Percentiles rank a stretch among this genome's conserved stretches.
These are phyloP conservation scores for Scedosporium dehoogii DNA, from an alignment of 2,329 filamentous ascomycete genomes.

Conservation along the genomic window DNA sequence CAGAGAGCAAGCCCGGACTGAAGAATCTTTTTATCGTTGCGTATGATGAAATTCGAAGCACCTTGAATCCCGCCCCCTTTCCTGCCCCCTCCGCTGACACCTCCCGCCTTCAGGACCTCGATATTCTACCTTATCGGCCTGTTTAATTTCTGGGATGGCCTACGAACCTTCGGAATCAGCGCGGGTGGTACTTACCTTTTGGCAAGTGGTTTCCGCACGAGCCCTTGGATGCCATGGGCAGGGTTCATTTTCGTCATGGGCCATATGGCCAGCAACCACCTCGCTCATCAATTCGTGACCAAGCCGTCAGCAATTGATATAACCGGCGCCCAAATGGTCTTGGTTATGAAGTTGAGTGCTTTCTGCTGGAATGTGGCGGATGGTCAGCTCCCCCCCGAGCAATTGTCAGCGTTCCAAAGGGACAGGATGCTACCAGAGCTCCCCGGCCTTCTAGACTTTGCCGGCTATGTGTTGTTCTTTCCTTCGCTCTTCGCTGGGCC, in stretches of 20 bases:
- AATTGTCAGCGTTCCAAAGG: constrained; percentile 80
- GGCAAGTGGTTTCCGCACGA: constrained; percentile 64
- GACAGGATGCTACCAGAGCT: constrained; percentile 67
- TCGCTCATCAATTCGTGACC: constrained; percentile 64
- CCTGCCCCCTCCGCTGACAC: background rate
- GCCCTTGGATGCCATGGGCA: constrained; percentile 95
- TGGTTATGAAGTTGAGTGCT: constrained; percentile 93
- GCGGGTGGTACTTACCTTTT: constrained; percentile 74
- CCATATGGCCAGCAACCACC: constrained; percentile 87
- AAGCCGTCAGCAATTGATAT: constrained; percentile 67
- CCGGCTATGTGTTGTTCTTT: constrained; percentile 92
- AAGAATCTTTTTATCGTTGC: constrained; percentile 84
- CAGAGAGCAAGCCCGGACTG: constrained; percentile 69
- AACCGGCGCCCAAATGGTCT: constrained; percentile 93
- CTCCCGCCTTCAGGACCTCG: constrained; percentile 46
- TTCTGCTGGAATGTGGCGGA: constrained; percentile 99
- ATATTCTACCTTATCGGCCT: constrained; percentile 89
- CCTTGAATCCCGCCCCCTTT: background rate
- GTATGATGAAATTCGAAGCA: constrained; percentile 31
- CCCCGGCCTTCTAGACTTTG: constrained; percentile 69
- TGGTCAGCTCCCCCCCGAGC: constrained; percentile 65
- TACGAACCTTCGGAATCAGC: constrained; percentile 70
- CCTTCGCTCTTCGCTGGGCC: constrained; percentile 82
- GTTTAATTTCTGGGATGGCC: constrained; percentile 82
- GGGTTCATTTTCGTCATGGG: constrained; percentile 91